Evolutionary conservation across 148 eudicot genomes (phyloP).

Genomic region (Tetragonia tetragonoides): DNA sequence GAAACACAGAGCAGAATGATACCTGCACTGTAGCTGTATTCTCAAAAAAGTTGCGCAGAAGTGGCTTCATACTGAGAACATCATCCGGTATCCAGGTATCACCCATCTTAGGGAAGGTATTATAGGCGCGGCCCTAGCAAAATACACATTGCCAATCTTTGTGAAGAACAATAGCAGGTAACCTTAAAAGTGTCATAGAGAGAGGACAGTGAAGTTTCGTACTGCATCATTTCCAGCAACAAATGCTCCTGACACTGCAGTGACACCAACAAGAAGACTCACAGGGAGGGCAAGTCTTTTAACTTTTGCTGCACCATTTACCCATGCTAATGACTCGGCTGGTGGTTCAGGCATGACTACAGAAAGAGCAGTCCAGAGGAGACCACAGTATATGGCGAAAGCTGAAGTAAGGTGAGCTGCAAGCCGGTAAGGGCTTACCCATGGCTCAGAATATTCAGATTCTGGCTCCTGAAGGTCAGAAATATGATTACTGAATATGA

Average conservation of each 20-base stretch:
- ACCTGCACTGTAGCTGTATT: conserved; percentile 97
- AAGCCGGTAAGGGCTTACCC: conserved; percentile 95
- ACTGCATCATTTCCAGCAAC: conserved; percentile 99
- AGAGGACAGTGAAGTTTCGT: conserved; percentile 28
- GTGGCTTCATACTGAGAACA: conserved; percentile 78
- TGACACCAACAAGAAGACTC: conserved; percentile 81
- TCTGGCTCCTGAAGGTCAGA: conserved; percentile 61
- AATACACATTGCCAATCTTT: not conserved
- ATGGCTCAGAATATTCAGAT: conserved; percentile 80
- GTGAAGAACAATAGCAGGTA: not conserved
- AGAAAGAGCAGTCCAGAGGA: conserved; percentile 93
- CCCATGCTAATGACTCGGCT: conserved; percentile 89
- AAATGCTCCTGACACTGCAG: conserved; percentile 95
- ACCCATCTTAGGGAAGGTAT: conserved; percentile 98
- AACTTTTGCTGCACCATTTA: conserved; percentile 85
- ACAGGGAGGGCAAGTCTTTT: conserved; percentile 82
- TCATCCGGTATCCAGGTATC: conserved; percentile 97
- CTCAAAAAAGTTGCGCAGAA: conserved; percentile 88
- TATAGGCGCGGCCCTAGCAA: conserved; percentile 85
- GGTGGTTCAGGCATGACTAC: conserved; percentile 99
- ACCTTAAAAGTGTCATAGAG: not conserved
- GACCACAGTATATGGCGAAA: conserved; percentile 80
- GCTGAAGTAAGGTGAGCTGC: conserved; percentile 98
- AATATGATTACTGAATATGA: not conserved
- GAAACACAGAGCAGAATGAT: conserved; percentile 4